Evolutionary conservation across 1,139 yeast genomes (phyloP).

Genomic region (Magnusiomyces clavatus): DNA sequence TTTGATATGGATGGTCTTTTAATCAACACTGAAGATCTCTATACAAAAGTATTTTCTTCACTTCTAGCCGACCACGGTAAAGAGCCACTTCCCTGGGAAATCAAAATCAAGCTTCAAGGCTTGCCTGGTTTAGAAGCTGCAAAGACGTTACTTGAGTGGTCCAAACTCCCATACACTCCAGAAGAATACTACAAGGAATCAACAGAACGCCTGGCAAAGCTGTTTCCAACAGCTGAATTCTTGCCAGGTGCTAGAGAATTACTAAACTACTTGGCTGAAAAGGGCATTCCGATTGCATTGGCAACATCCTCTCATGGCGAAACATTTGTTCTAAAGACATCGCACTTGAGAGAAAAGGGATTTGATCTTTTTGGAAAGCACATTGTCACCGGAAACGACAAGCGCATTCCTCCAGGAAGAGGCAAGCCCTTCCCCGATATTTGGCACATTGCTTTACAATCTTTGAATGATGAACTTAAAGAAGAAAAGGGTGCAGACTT

Average conservation of each 20-base stretch:
- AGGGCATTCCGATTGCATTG: conserved; percentile 68
- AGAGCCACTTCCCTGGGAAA: conserved; percentile 82
- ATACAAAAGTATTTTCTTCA: conserved; percentile 67
- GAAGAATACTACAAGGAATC: conserved; percentile 51
- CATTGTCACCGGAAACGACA: conserved; percentile 82
- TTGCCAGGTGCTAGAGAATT: conserved; percentile 82
- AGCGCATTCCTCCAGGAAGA: conserved; percentile 67
- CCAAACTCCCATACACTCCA: conserved; percentile 57
- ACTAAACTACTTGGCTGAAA: conserved; percentile 42
- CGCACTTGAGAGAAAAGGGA: conserved; percentile 47
- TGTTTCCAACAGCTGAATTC: conserved; percentile 39
- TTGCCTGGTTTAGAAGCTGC: conserved; percentile 71
- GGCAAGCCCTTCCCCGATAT: conserved; percentile 95
- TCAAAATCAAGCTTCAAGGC: conserved; percentile 81
- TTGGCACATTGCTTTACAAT: conserved; percentile 72
- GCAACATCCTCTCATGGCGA: conserved; percentile 76
- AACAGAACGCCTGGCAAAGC: conserved; percentile 43
- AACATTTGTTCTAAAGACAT: conserved; percentile 62
- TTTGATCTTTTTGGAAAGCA: conserved; percentile 59
- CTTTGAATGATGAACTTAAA: conserved; percentile 44
- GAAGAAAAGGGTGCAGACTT: conserved; percentile 15
- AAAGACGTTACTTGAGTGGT: conserved; percentile 56
- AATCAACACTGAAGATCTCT: conserved; percentile 83
- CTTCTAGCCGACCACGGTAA: conserved; percentile 60
- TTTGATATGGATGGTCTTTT: conserved; percentile 96